phyloP scores from a whole-genome alignment of 2,329 filamentous ascomycete genomes.

The Diaporthe sp. region DNA sequence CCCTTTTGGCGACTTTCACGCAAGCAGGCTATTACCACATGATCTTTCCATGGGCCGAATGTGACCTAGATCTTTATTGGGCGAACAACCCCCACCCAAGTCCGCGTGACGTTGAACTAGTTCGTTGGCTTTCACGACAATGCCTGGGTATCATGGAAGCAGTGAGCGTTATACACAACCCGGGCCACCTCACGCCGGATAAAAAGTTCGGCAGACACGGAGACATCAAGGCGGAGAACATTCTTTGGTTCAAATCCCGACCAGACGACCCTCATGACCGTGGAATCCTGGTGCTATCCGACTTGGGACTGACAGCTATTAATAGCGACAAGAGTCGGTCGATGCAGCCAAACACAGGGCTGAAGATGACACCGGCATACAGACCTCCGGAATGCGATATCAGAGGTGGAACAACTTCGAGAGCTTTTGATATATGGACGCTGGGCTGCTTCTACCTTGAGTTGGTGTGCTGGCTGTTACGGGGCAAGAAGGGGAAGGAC shows the following conservation, averaged over 20 bases:
- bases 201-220: conserved; percentile 34
- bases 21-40: neutral
- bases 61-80: conserved; percentile 19
- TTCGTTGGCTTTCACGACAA: conserved; percentile 24
- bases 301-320: conserved; percentile 31
- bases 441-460: conserved; percentile 44
- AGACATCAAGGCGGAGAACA: conserved; percentile 40
- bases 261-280: neutral
- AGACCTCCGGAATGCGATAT: conserved; percentile 31
- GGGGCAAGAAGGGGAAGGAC: neutral
- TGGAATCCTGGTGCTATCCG: conserved; percentile 27
- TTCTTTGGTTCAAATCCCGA: conserved; percentile 35
- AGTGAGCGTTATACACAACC: conserved; percentile 21
- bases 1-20: conserved; percentile 6
- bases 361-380: conserved; percentile 26
- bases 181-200: neutral
- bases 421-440: conserved; percentile 42
- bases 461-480: conserved; percentile 42
- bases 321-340: conserved; percentile 24
- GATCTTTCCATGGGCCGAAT: conserved; percentile 28
- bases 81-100: neutral
- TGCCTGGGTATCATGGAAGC: conserved; percentile 25
- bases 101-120: neutral
- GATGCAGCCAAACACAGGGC: conserved; percentile 6
- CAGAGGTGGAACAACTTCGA: conserved; percentile 8